Evolutionary conservation across 1,284 basidiomycete species (phyloP).

Genomic region (Sporisorium scitamineum): DNA sequence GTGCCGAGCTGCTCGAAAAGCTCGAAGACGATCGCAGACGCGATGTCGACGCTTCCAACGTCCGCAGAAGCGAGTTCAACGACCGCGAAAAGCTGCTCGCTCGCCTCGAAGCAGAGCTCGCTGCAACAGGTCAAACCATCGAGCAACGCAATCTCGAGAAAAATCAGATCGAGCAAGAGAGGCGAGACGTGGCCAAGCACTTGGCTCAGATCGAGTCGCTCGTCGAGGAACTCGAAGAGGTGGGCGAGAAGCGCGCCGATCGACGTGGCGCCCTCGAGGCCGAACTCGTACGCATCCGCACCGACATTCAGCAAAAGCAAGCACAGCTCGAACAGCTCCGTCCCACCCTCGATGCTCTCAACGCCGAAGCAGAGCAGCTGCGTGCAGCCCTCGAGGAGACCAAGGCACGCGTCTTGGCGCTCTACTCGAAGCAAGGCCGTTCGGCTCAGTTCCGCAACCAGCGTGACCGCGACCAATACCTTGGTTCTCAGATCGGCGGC

Average conservation of each 20-base stretch:
- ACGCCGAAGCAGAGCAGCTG: conserved; percentile 74
- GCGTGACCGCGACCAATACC: conserved; percentile 62
- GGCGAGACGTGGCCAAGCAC: conserved; percentile 71
- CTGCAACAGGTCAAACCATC: conserved; percentile 78
- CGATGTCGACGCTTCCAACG: conserved; percentile 85
- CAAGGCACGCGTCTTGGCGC: conserved; percentile 55
- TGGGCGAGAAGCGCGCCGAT: conserved; percentile 66
- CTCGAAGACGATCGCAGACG: conserved; percentile 76
- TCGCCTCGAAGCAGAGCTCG: conserved; percentile 78
- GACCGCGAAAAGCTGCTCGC: conserved; percentile 81
- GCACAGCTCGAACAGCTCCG: conserved; percentile 71
- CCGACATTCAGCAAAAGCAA: conserved; percentile 41
- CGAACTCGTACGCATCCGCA: conserved; percentile 73
- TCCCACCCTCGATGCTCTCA: conserved; percentile 78
- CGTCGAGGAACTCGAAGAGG: conserved; percentile 81
- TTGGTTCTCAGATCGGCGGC: conserved; percentile 53
- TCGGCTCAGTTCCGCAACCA: conserved; percentile 60
- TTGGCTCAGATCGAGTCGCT: conserved; percentile 81
- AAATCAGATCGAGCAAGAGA: conserved; percentile 79
- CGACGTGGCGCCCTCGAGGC: conserved; percentile 72
- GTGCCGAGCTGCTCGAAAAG: conserved; percentile 83
- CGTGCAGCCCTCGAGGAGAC: conserved; percentile 73
- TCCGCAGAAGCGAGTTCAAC: conserved; percentile 82
- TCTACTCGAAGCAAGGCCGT: conserved; percentile 65
- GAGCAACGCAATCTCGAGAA: conserved; percentile 79